Base-by-base conservation (phyloP, 371 early-diverging fungal species). In the Phascolomyces articulosus region DNA sequence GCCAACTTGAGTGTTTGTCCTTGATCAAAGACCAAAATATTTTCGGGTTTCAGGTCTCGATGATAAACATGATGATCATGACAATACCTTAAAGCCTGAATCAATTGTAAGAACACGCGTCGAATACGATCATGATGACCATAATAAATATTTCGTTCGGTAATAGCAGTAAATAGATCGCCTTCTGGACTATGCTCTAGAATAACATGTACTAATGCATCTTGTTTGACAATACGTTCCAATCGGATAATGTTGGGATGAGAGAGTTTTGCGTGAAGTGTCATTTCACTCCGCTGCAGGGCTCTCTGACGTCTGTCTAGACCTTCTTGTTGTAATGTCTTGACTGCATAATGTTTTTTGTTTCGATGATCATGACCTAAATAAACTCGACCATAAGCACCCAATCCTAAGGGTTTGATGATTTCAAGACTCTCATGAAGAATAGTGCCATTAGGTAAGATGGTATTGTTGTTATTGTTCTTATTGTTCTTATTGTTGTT, bases 21-120 rank as follows among this genome's bases (percentile, higher is more conserved):
- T 26, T 62, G 68, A 38, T 79, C 73, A 69, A 82, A 80, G 31
- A 85, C 79, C 34, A 87, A 67, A 27, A 90, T 78, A 55, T 88
- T 90, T 66, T 90, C 90, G 34, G 91, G 91, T 68, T 91, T 91
- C 13, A 91, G 75, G 70, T 94, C 94, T n/a, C 93, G 85, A 63
- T 91, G 91, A 67, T 75, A 86, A 8, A 91, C 78, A 16, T 81
- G 76, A 11, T 75, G 64, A 0, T 67, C 62, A 64, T 90, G 91
- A 58, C 86, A 85, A 60, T 80, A 80, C 40, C 68, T 63, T 13
- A 90, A 83, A 4, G 90, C 89, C 26, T 80, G 74, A 13, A 84
- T 60, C 34, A 89, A 68, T 64, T 88, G 86, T 23, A 84, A 60
- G 68, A 87, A 87, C 58, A 81, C 85, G 40, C 65, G 65, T 62